phyloP scores from a whole-genome alignment of 176 grass and related monocot genomes.

The Eremochloa ophiuroides region DNA sequence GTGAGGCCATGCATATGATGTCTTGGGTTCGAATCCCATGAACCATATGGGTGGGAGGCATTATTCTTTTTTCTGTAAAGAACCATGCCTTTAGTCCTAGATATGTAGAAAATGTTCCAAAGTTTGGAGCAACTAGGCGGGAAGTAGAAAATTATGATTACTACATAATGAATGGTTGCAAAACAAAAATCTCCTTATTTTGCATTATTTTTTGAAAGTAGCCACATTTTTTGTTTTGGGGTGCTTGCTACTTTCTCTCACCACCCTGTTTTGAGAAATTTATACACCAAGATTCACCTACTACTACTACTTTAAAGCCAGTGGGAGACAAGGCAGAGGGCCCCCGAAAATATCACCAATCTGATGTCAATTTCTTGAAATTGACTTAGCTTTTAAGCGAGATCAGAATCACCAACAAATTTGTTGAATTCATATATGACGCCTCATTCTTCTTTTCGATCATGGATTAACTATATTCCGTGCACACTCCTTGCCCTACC shows the following conservation, averaged over 20 bases:
- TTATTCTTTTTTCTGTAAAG: too few relatives aligned
- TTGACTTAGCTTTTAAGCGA: slow-evolving; percentile 25
- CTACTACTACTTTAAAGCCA: not conserved
- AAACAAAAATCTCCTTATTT: not conserved
- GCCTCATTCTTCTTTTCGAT: not conserved
- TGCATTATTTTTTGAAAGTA: too few relatives aligned
- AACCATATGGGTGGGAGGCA: too few relatives aligned
- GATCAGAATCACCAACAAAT: not conserved
- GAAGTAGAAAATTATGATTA: too few relatives aligned
- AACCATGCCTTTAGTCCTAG: too few relatives aligned
- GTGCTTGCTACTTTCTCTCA: not conserved
- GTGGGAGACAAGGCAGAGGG: not conserved
- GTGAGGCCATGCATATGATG: too few relatives aligned
- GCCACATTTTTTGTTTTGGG: not conserved
- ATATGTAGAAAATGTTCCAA: too few relatives aligned
- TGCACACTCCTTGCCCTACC: not conserved
- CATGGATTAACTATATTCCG: not conserved
- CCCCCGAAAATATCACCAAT: not conserved
- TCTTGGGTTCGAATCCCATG: too few relatives aligned
- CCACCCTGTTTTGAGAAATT: not conserved
- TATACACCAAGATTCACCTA: not conserved
- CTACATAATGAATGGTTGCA: not conserved
- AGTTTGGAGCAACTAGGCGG: too few relatives aligned
- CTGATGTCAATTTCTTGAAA: not conserved
- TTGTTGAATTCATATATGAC: not conserved